Base-by-base conservation (phyloP, 129 eudicot species). In the Helianthus tuberosus region DNA sequence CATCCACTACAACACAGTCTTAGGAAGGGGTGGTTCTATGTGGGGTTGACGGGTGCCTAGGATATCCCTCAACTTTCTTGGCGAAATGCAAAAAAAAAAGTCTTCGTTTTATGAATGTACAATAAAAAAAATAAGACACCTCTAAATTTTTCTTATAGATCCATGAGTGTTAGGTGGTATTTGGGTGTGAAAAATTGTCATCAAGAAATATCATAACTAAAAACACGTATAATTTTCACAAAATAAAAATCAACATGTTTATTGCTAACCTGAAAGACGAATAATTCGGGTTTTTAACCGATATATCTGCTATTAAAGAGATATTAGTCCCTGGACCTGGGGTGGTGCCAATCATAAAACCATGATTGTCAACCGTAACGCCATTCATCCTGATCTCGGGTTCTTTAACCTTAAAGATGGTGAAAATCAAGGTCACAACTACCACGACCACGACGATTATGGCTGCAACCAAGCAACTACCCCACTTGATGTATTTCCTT, bases 271-370 rank as follows among this genome's bases (percentile, higher is more conserved):
- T 87, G 84, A 93, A 87, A 41, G 95, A 78, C 8, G 92, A 87
- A 49, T 10, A 86, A 50, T 93, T 93, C 1, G 98, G 98, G 54
- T 93, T 93, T 77, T 88, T 87, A 64, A 89, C 87, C 0, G 98
- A 93, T 55, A 89, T 85, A 49, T 89, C 86, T 5, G 87, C 95
- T 13, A 71, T 75, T 43, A 93, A 66, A 8, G 90, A 64, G 53
- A 87, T 82, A 77, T 89, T 93, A 4, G 84, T 25, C 43, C 85
- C 92, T 0, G 97, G 84, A 54, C 66, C 73, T 1, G 82, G 57
- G 23, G 66, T 69, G 66, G 79, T 36, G 20, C 76, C 82, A 27
- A 78, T 75, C 23, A 44, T 27, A 1, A 81, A 55, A 48, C 80
- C 82, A 7, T 82, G 70, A 17, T 66, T 27, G 64, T 49, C 62